Evolutionary conservation across 176 grass and related monocot species (phyloP).

Genomic region (Avena eriantha): DNA sequence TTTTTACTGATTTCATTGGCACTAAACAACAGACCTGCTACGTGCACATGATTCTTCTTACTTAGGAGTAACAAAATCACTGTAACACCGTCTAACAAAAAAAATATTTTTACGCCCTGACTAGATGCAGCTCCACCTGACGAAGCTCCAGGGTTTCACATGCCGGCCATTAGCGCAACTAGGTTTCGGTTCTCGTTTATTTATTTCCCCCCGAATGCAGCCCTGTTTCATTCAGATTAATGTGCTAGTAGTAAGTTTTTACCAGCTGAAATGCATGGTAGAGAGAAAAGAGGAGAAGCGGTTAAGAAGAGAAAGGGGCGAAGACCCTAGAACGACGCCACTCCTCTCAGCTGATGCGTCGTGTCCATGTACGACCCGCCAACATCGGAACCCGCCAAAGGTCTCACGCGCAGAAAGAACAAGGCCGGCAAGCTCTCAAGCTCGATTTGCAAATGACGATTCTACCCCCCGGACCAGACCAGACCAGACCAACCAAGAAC

Average conservation of each 20-base stretch:
- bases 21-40: too few species aligned
- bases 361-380: conserved; percentile 19
- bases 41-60: too few species aligned
- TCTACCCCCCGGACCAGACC: background rate
- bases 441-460: background rate
- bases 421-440: background rate
- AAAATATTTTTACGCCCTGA: background rate
- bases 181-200: background rate
- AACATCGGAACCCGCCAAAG: conserved; percentile 13
- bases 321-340: conserved; percentile 46
- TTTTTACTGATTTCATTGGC: too few species aligned
- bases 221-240: background rate
- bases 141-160: background rate
- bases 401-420: background rate
- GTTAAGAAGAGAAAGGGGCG: background rate
- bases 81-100: background rate
- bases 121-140: background rate
- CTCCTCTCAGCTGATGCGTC: background rate
- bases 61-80: too few species aligned
- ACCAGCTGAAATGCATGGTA: background rate
- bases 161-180: background rate
- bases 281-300: background rate
- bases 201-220: background rate
- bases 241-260: background rate
- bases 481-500: background rate